phyloP scores from a whole-genome alignment of 495 filamentous ascomycete species.

The Massariosphaeria phaeospora region DNA sequence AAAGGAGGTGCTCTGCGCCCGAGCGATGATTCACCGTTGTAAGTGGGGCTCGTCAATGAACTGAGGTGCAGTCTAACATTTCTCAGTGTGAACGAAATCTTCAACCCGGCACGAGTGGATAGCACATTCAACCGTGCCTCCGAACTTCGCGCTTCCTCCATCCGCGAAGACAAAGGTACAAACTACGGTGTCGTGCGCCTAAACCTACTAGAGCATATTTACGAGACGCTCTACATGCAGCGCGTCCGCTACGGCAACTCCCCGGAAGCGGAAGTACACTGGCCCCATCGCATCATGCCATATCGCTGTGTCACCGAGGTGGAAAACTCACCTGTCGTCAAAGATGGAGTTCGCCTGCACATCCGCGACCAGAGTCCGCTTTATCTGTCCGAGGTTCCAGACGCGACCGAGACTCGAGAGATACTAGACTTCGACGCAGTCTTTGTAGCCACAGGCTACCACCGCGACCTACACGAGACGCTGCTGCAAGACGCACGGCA shows the following conservation, averaged over 20 bases:
- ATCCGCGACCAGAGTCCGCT: slow-evolving; percentile 30
- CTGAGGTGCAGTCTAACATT: slow-evolving; percentile 28
- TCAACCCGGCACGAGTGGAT: slow-evolving; percentile 80
- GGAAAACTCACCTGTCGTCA: slow-evolving; percentile 44
- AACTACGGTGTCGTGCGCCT: slow-evolving; percentile 93
- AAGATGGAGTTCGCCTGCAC: slow-evolving; percentile 37
- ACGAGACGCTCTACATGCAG: slow-evolving; percentile 79
- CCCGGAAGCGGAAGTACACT: slow-evolving; percentile 54
- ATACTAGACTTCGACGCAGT: slow-evolving; percentile 69
- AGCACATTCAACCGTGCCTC: slow-evolving; percentile 60
- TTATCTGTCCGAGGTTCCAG: slow-evolving; percentile 28
- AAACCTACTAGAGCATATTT: slow-evolving; percentile 80
- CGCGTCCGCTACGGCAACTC: slow-evolving; percentile 56
- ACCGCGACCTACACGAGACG: slow-evolving; percentile 69
- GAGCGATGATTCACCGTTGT: slow-evolving; percentile 95
- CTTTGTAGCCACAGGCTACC: slow-evolving; percentile 85
- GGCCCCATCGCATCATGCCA: slow-evolving; percentile 74
- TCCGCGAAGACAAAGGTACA: slow-evolving; percentile 65
- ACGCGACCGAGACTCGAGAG: slow-evolving; percentile 44
- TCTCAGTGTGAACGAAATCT: slow-evolving; percentile 86
- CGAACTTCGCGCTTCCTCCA: slow-evolving; percentile 56
- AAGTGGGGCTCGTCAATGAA: slow-evolving; percentile 41
- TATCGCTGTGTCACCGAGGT: slow-evolving; percentile 58
- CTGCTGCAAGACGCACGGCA: slow-evolving; percentile 60
- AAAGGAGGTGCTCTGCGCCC: slow-evolving; percentile 74